A percentile compares a stretch with the other conserved stretches of the same genome.
Conservation (phyloP, 2,329 filamentous ascomycete genomes). For the Alternaria metachromatica region DNA sequence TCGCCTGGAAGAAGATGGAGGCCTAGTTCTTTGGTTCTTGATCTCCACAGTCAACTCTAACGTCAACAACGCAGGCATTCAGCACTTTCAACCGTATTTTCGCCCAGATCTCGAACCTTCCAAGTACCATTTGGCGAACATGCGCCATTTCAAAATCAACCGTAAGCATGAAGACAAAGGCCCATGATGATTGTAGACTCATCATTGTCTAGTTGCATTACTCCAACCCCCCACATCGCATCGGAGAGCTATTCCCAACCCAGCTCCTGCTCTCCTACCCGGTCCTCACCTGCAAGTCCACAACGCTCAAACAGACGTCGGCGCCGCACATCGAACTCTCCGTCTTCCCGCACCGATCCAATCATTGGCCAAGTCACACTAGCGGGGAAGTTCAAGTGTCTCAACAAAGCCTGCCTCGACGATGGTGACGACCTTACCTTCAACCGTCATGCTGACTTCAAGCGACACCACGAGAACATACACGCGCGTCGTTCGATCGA, state of each 20-base stretch:
- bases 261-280: background rate
- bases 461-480: slow-evolving; percentile 32
- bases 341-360: background rate
- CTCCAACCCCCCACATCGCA: background rate
- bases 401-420: slow-evolving; percentile 18
- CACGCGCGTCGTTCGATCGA: slow-evolving; percentile 23
- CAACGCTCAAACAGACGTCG: background rate
- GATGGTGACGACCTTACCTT: slow-evolving; percentile 22
- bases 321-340: background rate
- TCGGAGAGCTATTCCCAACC: background rate
- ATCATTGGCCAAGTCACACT: slow-evolving; percentile 35
- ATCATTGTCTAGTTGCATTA: background rate
- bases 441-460: slow-evolving; percentile 41
- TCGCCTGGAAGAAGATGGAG: no score
- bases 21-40: background rate
- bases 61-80: background rate
- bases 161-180: background rate
- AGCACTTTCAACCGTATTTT: background rate
- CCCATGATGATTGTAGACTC: background rate
- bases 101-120: background rate
- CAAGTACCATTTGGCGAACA: background rate
- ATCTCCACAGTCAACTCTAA: background rate
- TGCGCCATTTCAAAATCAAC: background rate
- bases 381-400: slow-evolving; percentile 34
- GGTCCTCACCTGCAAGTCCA: background rate